Percentiles rank a stretch among this genome's conserved stretches.
Evolutionary conservation across 1,284 basidiomycete species (phyloP).

Genomic region (Irpex sp.): DNA sequence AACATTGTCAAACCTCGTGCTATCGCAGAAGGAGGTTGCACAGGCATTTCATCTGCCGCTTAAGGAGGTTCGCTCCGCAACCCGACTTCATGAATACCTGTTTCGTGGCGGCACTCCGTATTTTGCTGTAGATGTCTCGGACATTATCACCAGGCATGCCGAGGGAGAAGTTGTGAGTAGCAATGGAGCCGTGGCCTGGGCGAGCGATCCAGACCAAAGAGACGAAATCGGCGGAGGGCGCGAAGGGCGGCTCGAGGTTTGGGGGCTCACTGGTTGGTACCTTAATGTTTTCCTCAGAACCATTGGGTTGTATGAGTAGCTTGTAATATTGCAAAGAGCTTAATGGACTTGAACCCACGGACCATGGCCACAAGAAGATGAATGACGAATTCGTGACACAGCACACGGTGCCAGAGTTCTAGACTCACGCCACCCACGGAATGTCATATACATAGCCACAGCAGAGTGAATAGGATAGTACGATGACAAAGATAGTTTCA

Average conservation of each 20-base stretch:
- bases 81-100: constrained; percentile 44
- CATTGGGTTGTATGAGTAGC: constrained; percentile 40
- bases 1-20: constrained; percentile 45
- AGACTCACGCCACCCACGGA: background rate
- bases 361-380: background rate
- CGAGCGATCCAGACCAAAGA: constrained; percentile 24
- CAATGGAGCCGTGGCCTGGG: constrained; percentile 16
- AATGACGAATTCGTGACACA: background rate
- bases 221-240: constrained; percentile 43
- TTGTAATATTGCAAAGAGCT: background rate
- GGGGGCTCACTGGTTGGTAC: constrained; percentile 84
- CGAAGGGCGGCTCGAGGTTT: constrained; percentile 57
- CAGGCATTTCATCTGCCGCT: constrained; percentile 70
- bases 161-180: constrained; percentile 14
- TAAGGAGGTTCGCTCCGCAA: constrained; percentile 40
- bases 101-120: constrained; percentile 59
- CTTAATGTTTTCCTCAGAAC: constrained; percentile 55
- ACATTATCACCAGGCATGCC: constrained; percentile 41
- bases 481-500: background rate
- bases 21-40: constrained; percentile 64
- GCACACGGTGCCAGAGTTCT: background rate
- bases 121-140: constrained; percentile 66
- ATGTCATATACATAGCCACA: background rate
- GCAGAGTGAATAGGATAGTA: background rate
- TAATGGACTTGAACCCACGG: background rate